Evolutionary conservation across 208 protist genomes (phyloP).

Genomic region (Porcisia hertigi): DNA sequence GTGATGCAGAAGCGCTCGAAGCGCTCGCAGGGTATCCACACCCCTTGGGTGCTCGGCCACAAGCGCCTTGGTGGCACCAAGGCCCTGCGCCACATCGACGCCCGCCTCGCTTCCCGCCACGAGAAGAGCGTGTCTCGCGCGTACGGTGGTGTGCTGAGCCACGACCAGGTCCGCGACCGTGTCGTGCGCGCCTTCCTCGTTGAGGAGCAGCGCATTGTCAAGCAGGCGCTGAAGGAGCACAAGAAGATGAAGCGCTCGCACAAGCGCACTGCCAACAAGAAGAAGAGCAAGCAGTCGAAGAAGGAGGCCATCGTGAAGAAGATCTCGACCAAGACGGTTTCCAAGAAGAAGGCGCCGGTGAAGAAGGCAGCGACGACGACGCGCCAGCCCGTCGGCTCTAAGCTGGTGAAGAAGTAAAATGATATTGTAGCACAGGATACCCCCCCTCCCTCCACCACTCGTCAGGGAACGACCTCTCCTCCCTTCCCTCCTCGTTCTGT

Average conservation of each 20-base stretch:
- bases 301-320: constrained; percentile 62
- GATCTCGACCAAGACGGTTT: constrained; percentile 37
- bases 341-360: constrained; percentile 53
- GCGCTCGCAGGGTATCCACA: constrained; percentile 91
- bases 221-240: constrained; percentile 85
- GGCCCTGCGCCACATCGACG: constrained; percentile 91
- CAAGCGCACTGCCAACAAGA: constrained; percentile 72
- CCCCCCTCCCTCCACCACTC: no score
- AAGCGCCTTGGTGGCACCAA: constrained; percentile 92
- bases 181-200: constrained; percentile 98
- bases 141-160: constrained; percentile 97
- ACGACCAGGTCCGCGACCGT: constrained; percentile 94
- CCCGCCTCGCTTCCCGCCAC: constrained; percentile 82
- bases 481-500: no score
- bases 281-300: constrained; percentile 58
- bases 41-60: constrained; percentile 92
- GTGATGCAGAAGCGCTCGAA: constrained; percentile 96
- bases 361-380: constrained; percentile 32
- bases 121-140: constrained; percentile 96
- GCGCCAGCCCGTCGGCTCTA: constrained; percentile 67
- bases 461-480: no score
- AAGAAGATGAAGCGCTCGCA: constrained; percentile 65
- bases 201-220: constrained; percentile 99
- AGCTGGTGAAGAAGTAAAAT: constrained; percentile 69
- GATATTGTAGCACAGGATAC: no score